Evolutionary conservation across 805 yeast genomes (phyloP).

Genomic region (Candida boleticola): DNA sequence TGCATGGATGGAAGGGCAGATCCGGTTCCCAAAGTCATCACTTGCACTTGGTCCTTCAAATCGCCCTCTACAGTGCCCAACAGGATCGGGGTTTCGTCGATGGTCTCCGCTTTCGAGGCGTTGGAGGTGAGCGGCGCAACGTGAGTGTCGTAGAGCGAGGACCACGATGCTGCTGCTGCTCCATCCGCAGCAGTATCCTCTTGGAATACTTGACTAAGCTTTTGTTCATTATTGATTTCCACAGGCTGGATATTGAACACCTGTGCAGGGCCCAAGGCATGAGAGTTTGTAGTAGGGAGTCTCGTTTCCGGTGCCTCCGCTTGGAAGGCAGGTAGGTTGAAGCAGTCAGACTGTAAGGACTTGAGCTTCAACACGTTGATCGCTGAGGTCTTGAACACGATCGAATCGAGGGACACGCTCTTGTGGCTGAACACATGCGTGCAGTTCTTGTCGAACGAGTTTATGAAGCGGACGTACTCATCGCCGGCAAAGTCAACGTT

Average conservation of each 20-base stretch:
- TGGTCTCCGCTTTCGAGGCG: constrained; percentile 13
- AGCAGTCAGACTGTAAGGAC: constrained; percentile 43
- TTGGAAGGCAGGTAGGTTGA: constrained; percentile 35
- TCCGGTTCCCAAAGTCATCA: constrained; percentile 87
- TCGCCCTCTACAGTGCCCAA: constrained; percentile 13
- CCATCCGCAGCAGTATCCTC: not conserved
- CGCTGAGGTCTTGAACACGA: constrained; percentile 59
- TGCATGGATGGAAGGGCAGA: constrained; percentile 83
- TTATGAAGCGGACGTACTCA: constrained; percentile 49
- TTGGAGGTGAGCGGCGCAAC: constrained; percentile 17
- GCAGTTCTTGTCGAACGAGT: constrained; percentile 49
- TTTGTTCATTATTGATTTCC: not conserved
- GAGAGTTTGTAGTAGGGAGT: not conserved
- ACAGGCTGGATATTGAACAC: not conserved
- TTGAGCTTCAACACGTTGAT: constrained; percentile 55
- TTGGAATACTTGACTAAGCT: not conserved
- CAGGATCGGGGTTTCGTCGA: constrained; percentile 19
- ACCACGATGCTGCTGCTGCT: constrained; percentile 20
- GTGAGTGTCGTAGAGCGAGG: constrained; percentile 29
- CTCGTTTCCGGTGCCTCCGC: not conserved
- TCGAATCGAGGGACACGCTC: constrained; percentile 54
- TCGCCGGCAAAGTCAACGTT: constrained; percentile 46
- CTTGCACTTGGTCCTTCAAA: constrained; percentile 56
- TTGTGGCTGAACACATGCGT: constrained; percentile 76
- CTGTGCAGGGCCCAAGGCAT: not conserved